A percentile compares a stretch with the other conserved stretches of the same genome.
phyloP scores from a whole-genome alignment of 345 rosid genomes.

The Barbarea vulgaris region DNA sequence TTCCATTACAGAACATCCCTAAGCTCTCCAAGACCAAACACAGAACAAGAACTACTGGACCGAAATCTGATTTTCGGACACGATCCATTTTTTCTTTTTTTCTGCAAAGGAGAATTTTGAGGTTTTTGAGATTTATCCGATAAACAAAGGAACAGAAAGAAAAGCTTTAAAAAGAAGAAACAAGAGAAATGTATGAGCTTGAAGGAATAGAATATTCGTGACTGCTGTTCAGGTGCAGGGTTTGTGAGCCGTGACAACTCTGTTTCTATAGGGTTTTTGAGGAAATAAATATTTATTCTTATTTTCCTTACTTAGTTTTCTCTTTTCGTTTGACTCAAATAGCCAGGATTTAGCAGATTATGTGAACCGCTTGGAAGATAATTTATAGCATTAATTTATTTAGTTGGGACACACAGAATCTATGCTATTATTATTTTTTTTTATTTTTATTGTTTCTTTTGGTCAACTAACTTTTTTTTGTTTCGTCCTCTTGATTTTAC shows the following conservation, averaged over 20 bases:
- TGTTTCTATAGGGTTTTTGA: background rate
- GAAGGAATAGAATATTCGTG: conserved; percentile 2
- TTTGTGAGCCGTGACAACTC: background rate
- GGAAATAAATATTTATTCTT: background rate
- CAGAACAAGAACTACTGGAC: conserved; percentile 37
- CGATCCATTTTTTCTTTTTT: conserved; percentile 37
- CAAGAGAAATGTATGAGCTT: background rate
- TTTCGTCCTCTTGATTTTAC: background rate
- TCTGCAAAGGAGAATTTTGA: too few species aligned
- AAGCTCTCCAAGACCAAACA: conserved; percentile 47
- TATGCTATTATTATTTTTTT: conserved; percentile 10
- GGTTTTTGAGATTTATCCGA: background rate
- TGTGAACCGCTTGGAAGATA: background rate
- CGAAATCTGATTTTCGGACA: background rate
- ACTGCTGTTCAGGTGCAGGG: too few species aligned
- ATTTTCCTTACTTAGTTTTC: background rate
- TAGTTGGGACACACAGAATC: conserved; percentile 29
- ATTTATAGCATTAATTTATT: background rate
- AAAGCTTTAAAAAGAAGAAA: background rate
- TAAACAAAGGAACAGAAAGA: background rate
- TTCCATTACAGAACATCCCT: conserved; percentile 59
- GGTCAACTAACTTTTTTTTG: background rate
- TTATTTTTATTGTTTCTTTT: background rate
- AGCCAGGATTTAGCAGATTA: background rate
- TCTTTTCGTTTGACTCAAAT: background rate